Base-by-base conservation (phyloP, 169 alveolate species). In the Babesia gibsoni region DNA sequence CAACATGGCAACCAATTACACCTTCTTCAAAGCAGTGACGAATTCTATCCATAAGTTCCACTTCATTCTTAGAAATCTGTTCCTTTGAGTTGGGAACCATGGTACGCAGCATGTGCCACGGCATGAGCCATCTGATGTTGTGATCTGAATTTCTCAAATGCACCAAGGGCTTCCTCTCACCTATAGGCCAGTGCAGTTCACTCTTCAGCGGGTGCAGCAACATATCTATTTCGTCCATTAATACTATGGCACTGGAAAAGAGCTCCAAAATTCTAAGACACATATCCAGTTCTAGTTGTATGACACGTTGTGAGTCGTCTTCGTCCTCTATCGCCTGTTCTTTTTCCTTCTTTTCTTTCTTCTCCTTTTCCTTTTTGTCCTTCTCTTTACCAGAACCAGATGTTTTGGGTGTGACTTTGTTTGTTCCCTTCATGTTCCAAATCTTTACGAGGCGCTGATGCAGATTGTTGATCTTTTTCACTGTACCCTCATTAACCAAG, bases 131-230 rank as follows among this genome's bases (percentile, higher is more conserved):
- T 7, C 96, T 81, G 27, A 78, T 69, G 48, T 79, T 43, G 66
- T 65, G 70, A 23, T 79, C 88, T 29, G 68, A 39, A 42, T 54
- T 43, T 36, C 48, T 50, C 49, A 79, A 65, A 41, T 77, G 85
- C 43, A 45, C 52, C 64, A 77, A 23, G 9, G 93, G 90, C 37
- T 49, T 56, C 77, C 90, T 91, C 33, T 64, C 78, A 1, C 98
- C 98, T 41, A 93, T 75, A 3, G 98, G 98, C 98, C 98, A 94
- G 54, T 93, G 96, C 58, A 94, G 84, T 65, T 94, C 98, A 49
- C 96, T 90, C 82, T 89, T 93, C 41, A 94, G 84, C 25, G 98
- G 98, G 52, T 94, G 96, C 66, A 94, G 82, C 50, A 94, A 80
- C 61, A 87, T 79, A 53, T 94, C 98, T 23, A 94, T 90, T 70